phyloP scores from a whole-genome alignment of 441 rosid species.

The Viola pubescens region DNA sequence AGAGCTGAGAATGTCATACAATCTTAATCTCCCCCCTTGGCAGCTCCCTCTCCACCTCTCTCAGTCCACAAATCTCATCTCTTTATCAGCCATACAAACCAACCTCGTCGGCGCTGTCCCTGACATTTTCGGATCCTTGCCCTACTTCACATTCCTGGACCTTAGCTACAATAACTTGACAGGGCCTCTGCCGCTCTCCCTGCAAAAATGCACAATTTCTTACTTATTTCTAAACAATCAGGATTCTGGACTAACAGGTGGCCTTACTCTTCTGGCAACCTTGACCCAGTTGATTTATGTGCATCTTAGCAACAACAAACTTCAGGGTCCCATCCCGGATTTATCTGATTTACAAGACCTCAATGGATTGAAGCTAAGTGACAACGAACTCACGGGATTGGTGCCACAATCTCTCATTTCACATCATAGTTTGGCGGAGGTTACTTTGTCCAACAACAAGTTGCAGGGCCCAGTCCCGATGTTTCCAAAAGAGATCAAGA shows the following conservation, averaged over 20 bases:
- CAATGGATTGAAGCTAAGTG: not conserved
- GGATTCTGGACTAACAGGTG: not conserved
- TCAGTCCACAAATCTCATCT: not conserved
- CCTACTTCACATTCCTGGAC: not conserved
- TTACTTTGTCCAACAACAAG: constrained; percentile 33
- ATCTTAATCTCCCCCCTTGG: not conserved
- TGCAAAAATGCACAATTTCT: not conserved
- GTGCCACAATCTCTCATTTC: not conserved
- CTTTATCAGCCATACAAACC: not conserved
- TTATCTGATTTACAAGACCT: not conserved
- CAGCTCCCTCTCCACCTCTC: not conserved
- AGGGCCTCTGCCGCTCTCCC: not conserved
- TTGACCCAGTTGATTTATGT: not conserved
- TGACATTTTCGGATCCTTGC: not conserved
- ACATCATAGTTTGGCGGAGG: not conserved
- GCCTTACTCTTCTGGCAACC: not conserved
- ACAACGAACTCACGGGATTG: not conserved
- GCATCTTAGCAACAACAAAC: not conserved
- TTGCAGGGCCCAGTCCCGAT: constrained; percentile 60
- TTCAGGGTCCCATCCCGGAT: not conserved
- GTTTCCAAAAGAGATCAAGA: not conserved
- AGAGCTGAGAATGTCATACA: not conserved
- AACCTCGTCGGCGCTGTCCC: not conserved
- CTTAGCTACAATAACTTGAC: not conserved
- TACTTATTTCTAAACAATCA: not conserved